Evolutionary conservation across 2,329 filamentous ascomycete species (phyloP), one percentile per base, ranked within the genome.

Genomic region (Spiromastix sp.): DNA sequence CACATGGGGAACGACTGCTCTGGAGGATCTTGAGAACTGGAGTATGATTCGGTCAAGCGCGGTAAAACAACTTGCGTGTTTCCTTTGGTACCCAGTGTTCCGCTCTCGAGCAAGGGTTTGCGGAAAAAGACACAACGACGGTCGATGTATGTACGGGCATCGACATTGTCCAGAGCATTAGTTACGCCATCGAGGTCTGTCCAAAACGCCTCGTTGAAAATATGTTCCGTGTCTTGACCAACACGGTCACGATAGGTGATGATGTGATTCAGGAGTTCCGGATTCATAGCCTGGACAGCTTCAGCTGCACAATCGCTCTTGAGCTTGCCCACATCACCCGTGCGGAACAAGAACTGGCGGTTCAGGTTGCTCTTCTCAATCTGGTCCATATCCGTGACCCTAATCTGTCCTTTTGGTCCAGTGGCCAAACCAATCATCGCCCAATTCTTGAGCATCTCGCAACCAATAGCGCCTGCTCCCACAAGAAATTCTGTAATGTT

Each of bases 1-100:
- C 91, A 98, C 87, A 96, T 96, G 1, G 91, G 91, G 72, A 98
- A 96, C 1, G 91, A 93, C 66, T 95, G 86, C 70, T 98, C 93
- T 0, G 91, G 91, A 1, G 91, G 91, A 57, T 98, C 93, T 57
- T 95, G 89, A 13, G 91, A 96, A 51, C 80, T 85, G 1, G 91
- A 95, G 67, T 98, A 98, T 1, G 91, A 96, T 61, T 98, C 93
- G 1, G 91, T 96, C 44, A 95, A 66, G 48, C 77, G 74, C 8
- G 91, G 93, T 38, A 98, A 72, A 32, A 98, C 79, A 40, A 98
- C 91, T 55, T 98, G 91, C 5, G 86, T 94, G 66, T 98, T 98
- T 52, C 91, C 91, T 71, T 98, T 98, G 39, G 93, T 15, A 34
- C 91, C 91, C n/a, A 98, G 75, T 22, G 91, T 98, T 45, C 91